Base-by-base conservation (phyloP, 257 asterid species). In the Solanum verrucosum region DNA sequence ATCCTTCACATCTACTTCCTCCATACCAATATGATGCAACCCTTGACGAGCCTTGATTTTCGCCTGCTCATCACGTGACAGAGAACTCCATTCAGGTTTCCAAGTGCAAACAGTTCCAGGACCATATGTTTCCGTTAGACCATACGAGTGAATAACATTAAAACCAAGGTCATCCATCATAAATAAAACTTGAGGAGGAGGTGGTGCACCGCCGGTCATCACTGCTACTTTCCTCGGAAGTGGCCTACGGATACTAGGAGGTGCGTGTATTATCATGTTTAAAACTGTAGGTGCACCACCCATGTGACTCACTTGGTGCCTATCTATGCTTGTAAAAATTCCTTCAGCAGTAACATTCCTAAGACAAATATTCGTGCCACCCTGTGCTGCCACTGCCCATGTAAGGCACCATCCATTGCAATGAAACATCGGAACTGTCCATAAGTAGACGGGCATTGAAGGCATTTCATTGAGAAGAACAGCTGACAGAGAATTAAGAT, bases 131-230 rank as follows among this genome's bases (percentile, higher is more conserved):
- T 86, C 88, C 6, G 88, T 86, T 46, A 86, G 84, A 35, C 88
- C 88, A 52, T 86, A 86, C 2, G 83, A 73, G 82, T 86, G 88
- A 5, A 25, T 52, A 11, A 86, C 84, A 37, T 29, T 7, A 75
- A 86, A 86, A 46, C 88, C 88, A 7, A 86, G 88, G 44, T 46
- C 29, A 29, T 71, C 84, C 67, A 86, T 42, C 83, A 9, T 25
- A 13, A 27, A 31, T 42, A 86, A 59, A 21, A 86, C 63, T 52
- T 49, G 68, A 46, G 84, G 44, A 15, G 88, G 88, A 8, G 88
- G 88, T 16, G 88, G 88, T n/a, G 88, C 88, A 68, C 84, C 88
- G 1, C 88, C 88, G 1, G 84, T 86, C 65, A 86, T 73, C 21
- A 86, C 59, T 21, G 78, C 68, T 21, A 86, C 84, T 49, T 44